Base-by-base conservation (phyloP, 805 yeast species). In the Candida chauliodis region DNA sequence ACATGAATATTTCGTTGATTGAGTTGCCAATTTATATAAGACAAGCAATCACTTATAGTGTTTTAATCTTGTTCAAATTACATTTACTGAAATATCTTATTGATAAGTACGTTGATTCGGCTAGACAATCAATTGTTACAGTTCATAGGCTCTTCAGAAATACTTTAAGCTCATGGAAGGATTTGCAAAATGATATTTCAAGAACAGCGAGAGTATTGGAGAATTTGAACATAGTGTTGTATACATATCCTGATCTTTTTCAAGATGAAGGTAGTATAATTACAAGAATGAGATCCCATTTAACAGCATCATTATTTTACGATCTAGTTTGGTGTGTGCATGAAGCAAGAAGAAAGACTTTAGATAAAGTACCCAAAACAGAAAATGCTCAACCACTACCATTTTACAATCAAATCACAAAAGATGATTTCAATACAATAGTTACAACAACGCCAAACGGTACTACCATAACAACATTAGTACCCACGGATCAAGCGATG, bases 251-350 rank as follows among this genome's bases (percentile, higher is more conserved):
- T 1, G 90, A 88, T 37, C 69, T 90, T 5, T 83, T 88, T 50
- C 79, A 78, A 41, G 73, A 79, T 8, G 79, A 78, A n/a, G 82
- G 85, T 2, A 63, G 70, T 25, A 84, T 90, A 21, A 85, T 90
- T 34, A 76, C 85, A 2, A 72, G 90, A 42, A 90, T 90, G 95
- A 74, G 97, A 52, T 86, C 95, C 0, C 97, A 90, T 59, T 69
- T 90, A 49, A 84, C 96, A 0, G 95, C 93, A 1, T 88, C 96
- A 0, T 61, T 90, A 37, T 90, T 90, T 51, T 90, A 90, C 55
- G 97, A 90, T 59, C 69, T 90, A 37, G 91, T 90, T 9, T 89
- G 95, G 89, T 84, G 95, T 57, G 83, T 90, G 34, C 97, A 90
- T 59, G 97, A 90, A 54, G 96, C 96, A 1, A 72, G 95, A 56